Base-by-base conservation (phyloP, 2,329 filamentous ascomycete genomes). In the Chrysoporthe cubensis region DNA sequence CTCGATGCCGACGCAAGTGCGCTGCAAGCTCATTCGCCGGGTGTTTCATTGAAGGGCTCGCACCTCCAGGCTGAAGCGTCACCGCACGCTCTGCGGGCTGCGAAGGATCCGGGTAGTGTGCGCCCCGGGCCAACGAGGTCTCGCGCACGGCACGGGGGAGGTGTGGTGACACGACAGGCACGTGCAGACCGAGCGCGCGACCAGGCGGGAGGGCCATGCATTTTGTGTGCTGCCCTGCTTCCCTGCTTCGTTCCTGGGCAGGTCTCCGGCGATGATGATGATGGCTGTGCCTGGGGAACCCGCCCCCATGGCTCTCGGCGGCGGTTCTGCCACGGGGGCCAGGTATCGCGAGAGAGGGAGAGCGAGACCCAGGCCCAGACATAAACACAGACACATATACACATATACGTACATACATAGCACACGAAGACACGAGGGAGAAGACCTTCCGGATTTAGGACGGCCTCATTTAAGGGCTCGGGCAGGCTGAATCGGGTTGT, bases 21-120 rank as follows among this genome's bases (percentile, higher is more conserved):
- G 40, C 14, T 7, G 16, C 34, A 13, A n/a, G 54, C 34, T 57
- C 54, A 57, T 57, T 57, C 54, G 54, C 13, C 54, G 7, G 9
- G 32, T 40, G 54, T 57, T 57, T 57, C 34, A 57, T 57, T 40
- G 21, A 40, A 57, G 54, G 54, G 54, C 54, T 57, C 52, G 37
- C 52, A 14, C 16, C 52, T 7, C 52, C 34, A 57, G 52, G 52
- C 52, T 57, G 52, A 57, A 37, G 52, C 26, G 32, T 52, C 50
- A 57, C 34, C 32, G 54, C 54, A 57, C 34, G 16, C 16, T 11
- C 3, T 40, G 54, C 16, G 32, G 40, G 54, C 54, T 57, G 44
- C 44, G 54, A 57, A 57, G 54, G 54, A 57, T 57, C 32, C 14
- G 32, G n/a, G 32, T 26, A 57, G 16, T 8, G 18, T 57, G 13